Base-by-base conservation (phyloP, 2,329 filamentous ascomycete genomes). In the Trichoderma gracile region DNA sequence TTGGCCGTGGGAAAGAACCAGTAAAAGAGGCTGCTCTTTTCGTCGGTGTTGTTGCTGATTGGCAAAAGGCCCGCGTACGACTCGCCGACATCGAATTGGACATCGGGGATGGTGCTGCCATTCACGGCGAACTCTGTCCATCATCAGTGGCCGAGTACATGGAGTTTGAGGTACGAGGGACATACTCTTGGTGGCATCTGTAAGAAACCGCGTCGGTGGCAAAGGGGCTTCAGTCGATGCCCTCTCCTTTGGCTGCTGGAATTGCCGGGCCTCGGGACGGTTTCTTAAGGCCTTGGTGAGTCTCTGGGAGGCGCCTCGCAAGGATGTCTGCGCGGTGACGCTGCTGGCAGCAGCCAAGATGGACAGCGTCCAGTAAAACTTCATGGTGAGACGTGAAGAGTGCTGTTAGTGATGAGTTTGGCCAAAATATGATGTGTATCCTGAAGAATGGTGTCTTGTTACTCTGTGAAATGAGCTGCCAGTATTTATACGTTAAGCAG, bases 31-130 rank as follows among this genome's bases (percentile, higher is more conserved):
- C 87, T 75, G 45, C 81, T 75, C 0, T 76, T 77, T 71, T 85
- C 85, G 43, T 82, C 40, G 14, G 62, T 61, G 25, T 65, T 60
- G 49, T 56, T 66, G 62, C 62, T 66, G 59, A 89, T 85, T 6
- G 87, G 86, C 30, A 89, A 73, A 19, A 84, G 73, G 19, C 87
- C 87, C n/a, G 86, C 83, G 68, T 89, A 89, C 0, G 83, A 86
- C 74, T 89, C 86, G 61, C 84, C 83, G 47, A 91, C 78, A 67
- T 92, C 89, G 66, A 90, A 93, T 27, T 82, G 72, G 0, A 92
- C 86, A 19, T 91, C 87, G 0, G 90, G 90, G 54, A 92, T 84
- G 1, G 75, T 79, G 2, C 80, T 82, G 3, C 89, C 86, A 69
- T 92, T 84, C 46, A 91, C 86, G 23, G 81, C 82, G 67, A 87